Base-by-base conservation (phyloP, 441 rosid genomes). In the Viola pubescens region DNA sequence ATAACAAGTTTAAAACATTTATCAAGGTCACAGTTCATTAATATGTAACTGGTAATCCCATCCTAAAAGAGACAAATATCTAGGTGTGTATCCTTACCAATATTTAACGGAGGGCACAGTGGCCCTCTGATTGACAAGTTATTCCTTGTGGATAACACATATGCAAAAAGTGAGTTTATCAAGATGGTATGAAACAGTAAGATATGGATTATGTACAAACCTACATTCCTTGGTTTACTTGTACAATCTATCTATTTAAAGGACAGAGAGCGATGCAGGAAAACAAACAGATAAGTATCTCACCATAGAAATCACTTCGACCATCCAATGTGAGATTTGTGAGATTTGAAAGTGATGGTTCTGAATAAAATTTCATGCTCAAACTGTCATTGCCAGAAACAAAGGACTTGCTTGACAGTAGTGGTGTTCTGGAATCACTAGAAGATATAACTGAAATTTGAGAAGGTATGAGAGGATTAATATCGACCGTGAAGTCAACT, bases 311-410 rank as follows among this genome's bases (percentile, higher is more conserved):
- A 51, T 87, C 88, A 68, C 65, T 77, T 69, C 97, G 79, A 57
- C 97, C 95, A 80, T 85, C 87, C 67, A 87, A 78, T 37, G 82
- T 75, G 62, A 87, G 81, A 63, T 74, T 80, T 52, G 79, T 77
- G 64, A 90, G 66, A 61, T 68, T 85, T 45, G 90, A 79, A 40
- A 64, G 56, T 38, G 62, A 61, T 47, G 63, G 48, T 60, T 16
- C 19, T 16, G 19, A 16, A 16, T 16, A 16, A 16, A 16, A 16
- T 16, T 63, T 12, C 57, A 56, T 48, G 49, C 54, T 69, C 58
- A 52, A 65, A 58, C 48, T 62, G 43, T 56, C 56, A 67, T 62
- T 58, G 42, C 66, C 64, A 48, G 51, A 54, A 73, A 43, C 12
- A 16, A 65, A 46, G 42, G 70, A 60, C 44, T 65, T 65, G 61